Evolutionary conservation across 768 basidiomycete species (phyloP), one percentile per base, ranked within the genome.

Genomic region (Kwoniella bestiolae): DNA sequence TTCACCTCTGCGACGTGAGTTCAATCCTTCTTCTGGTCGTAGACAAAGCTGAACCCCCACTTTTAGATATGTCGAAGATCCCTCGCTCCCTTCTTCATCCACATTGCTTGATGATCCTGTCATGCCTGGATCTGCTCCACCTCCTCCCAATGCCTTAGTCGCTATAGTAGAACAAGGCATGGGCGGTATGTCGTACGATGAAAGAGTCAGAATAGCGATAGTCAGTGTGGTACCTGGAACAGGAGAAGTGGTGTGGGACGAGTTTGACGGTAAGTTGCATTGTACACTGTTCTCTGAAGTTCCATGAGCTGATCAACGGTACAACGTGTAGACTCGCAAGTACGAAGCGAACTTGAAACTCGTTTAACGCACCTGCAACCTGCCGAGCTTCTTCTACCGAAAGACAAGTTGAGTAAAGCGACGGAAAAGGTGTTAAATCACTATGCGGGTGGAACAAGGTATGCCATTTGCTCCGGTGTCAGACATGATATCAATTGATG

Each of bases 211-310:
- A 32, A 84, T 97, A 44, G 89, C 89, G 7, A 83, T 97, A 80
- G 84, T 97, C 34, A 86, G 87, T 16, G 87, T 96, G 16, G 87
- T 88, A 62, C 91, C 94, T 0, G 88, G 88, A 51, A 96, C 93
- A 0, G 95, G 95, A 1, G 94, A 96, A 69, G 90, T 99, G 2
- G 83, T 92, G 2, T 98, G 92, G 87, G 95, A 99, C 74, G 87
- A 91, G 60, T 95, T 94, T 74, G 85, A 90, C 58, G 93, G 91
- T 89, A 58, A 38, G 66, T 50, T 74, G 56, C 44, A 34, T 58
- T 32, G 32, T 44, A 50, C 34, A n/a, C n/a, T n/a, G n/a, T n/a
- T n/a, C n/a, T n/a, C n/a, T n/a, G n/a, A n/a, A n/a, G n/a, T n/a
- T n/a, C n/a, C 31, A 12, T 12, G 38, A 18, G n/a, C n/a, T 28